These are phyloP conservation scores for Hippophae rhamnoides DNA, from an alignment of 306 rosid genomes.

Conservation along the genomic window DNA sequence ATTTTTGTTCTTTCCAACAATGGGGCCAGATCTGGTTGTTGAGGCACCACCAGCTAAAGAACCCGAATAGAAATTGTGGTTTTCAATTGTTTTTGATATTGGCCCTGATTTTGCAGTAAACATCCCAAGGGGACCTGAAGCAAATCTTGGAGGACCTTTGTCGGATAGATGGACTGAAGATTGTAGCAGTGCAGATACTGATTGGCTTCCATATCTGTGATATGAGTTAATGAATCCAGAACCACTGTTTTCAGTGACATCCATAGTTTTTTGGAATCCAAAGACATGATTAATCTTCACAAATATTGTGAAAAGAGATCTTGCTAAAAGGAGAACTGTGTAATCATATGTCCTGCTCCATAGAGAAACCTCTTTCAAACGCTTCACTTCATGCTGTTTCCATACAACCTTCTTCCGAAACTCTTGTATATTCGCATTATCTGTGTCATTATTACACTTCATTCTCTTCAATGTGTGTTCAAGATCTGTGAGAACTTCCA, in stretches of 20 bases:
- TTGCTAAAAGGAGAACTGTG: constrained; percentile 50
- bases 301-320: constrained; percentile 72
- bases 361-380: constrained; percentile 53
- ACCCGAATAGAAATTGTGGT: constrained; percentile 48
- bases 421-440: constrained; percentile 41
- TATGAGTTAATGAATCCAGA: constrained; percentile 36
- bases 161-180: constrained; percentile 42
- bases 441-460: constrained; percentile 49
- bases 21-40: constrained; percentile 44
- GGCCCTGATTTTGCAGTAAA: constrained; percentile 35
- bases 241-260: constrained; percentile 28
- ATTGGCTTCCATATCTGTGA: constrained; percentile 43
- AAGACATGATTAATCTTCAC: constrained; percentile 63
- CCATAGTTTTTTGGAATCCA: constrained; percentile 43
- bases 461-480: constrained; percentile 76
- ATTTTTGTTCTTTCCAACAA: constrained; percentile 35
- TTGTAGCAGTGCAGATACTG: constrained; percentile 66
- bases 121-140: constrained; percentile 79
- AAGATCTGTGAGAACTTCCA: constrained; percentile 81
- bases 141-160: constrained; percentile 53
- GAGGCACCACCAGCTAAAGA: constrained; percentile 60
- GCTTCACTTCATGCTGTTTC: constrained; percentile 78
- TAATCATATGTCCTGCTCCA: constrained; percentile 89
- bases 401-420: constrained; percentile 69
- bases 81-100: constrained; percentile 26